Evolutionary conservation across 441 rosid genomes (phyloP), one percentile per base, ranked within the genome.

Genomic region (Francoa sonchifolia): DNA sequence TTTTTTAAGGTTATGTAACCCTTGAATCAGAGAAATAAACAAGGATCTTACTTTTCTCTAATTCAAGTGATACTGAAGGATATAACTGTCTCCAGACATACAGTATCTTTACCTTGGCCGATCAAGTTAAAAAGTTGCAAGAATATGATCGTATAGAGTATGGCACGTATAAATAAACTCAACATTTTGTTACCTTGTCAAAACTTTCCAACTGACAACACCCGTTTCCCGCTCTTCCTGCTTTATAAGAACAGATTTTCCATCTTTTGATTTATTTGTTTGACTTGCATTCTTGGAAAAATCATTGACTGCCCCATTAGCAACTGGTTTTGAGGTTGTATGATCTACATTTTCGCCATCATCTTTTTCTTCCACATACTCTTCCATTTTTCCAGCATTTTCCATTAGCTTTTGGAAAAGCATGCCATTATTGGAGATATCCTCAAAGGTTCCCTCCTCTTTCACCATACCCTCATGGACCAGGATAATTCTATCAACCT

Each of bases 351-450:
- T 57, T 44, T 76, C 71, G 47, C 42, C 67, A 46, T 67, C 68
- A 42, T 54, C 76, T 33, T 60, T 69, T 55, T 77, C 95, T 61
- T 76, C 89, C 12, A 33, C 71, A 65, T 73, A 69, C 7, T 79
- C 96, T 67, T 85, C 98, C 77, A 89, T 77, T 69, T 89, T 89
- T 21, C 97, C 97, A 9, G 97, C 97, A 73, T 89, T 84, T 73
- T 89, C 94, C 95, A 89, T 84, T 20, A 89, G 79, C 68, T 73
- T 82, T 65, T 74, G 82, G 69, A 89, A 89, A 49, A 89, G 40
- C 22, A 52, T 38, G 19, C 94, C 98, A 43, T 47, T 79, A 26
- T 55, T 59, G 22, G 86, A 85, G 39, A 89, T 71, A 36, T 85
- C 77, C 67, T 85, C 94, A 62, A 82, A 89, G 53, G 94, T 81